Evolutionary conservation across 1,284 basidiomycete genomes (phyloP).

Genomic region (Sporisorium exsertum): DNA sequence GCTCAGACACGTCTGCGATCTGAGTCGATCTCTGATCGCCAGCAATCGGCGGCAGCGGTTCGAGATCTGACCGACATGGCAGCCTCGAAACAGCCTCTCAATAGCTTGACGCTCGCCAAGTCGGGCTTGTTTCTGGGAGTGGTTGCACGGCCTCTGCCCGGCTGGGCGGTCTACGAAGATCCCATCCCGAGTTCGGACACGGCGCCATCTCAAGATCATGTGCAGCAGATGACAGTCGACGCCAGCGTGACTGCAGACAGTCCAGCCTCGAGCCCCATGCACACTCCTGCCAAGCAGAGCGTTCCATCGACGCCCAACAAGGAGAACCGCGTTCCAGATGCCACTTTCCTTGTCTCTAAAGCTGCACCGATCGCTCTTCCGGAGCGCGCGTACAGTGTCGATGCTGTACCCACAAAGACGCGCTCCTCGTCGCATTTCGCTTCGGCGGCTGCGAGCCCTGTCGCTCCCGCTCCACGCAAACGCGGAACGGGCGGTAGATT

Average conservation of each 20-base stretch:
- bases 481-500: slow-evolving; percentile 44
- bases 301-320: slow-evolving; percentile 43
- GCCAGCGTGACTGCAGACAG: neutral
- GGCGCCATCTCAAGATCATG: slow-evolving; percentile 37
- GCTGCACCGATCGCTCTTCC: slow-evolving; percentile 29
- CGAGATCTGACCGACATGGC: slow-evolving; percentile 16
- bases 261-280: slow-evolving; percentile 11
- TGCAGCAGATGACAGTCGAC: neutral
- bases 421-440: slow-evolving; percentile 22
- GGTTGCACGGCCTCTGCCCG: slow-evolving; percentile 30
- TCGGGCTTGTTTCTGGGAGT: slow-evolving; percentile 40
- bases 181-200: slow-evolving; percentile 20
- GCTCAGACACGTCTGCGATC: slow-evolving; percentile 14
- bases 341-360: slow-evolving; percentile 23
- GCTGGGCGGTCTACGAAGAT: slow-evolving; percentile 44
- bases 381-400: slow-evolving; percentile 35
- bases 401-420: slow-evolving; percentile 23
- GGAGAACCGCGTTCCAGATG: slow-evolving; percentile 38
- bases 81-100: neutral
- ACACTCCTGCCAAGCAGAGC: neutral
- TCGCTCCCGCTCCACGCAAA: slow-evolving; percentile 20
- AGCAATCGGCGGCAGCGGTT: slow-evolving; percentile 2
- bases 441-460: slow-evolving; percentile 12
- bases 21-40: slow-evolving; percentile 30
- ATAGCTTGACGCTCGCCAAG: slow-evolving; percentile 30